Percentiles rank a stretch among this genome's conserved stretches.
Conservation (phyloP, 805 yeast genomes). For the Kodamaea jinghongensis region DNA sequence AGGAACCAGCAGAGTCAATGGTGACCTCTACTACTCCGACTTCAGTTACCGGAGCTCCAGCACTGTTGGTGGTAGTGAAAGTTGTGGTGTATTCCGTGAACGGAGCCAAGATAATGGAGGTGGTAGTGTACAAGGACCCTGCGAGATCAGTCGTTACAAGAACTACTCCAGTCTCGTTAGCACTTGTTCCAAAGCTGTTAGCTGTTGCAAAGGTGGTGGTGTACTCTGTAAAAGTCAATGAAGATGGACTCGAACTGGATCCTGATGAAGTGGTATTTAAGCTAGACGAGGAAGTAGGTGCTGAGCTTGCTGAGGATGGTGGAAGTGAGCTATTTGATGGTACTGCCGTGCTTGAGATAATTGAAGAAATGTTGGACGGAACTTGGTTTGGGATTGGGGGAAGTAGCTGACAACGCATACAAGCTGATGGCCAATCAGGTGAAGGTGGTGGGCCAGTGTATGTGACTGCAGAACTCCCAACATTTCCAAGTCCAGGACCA, state of each 20-base stretch:
- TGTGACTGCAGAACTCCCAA: slow-evolving; percentile 9
- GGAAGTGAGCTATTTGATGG: neutral
- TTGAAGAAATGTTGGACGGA: neutral
- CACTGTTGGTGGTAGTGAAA: slow-evolving; percentile 15
- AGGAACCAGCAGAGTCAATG: slow-evolving; percentile 17
- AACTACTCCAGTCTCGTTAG: slow-evolving; percentile 19
- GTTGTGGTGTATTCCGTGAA: slow-evolving; percentile 11
- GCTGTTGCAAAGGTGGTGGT: slow-evolving; percentile 7
- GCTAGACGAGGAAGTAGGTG: no score
- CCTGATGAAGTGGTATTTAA: no score
- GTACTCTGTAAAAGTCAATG: slow-evolving; percentile 9
- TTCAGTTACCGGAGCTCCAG: slow-evolving; percentile 12
- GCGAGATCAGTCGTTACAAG: slow-evolving; percentile 17
- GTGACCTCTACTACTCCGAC: slow-evolving; percentile 17
- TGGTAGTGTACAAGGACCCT: slow-evolving; percentile 15
- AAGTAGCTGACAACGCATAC: slow-evolving; percentile 7
- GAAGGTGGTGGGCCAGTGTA: slow-evolving; percentile 13
- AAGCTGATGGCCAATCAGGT: slow-evolving; percentile 7
- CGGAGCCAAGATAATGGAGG: slow-evolving; percentile 8
- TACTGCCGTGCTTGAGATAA: no score
- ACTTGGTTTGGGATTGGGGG: slow-evolving; percentile 6
- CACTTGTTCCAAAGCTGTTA: slow-evolving; percentile 11
- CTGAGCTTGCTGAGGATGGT: neutral
- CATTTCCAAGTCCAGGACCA: slow-evolving; percentile 7
- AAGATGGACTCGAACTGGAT: no score